Conservation (phyloP, 768 basidiomycete species). For the Lyophyllum semitale region DNA sequence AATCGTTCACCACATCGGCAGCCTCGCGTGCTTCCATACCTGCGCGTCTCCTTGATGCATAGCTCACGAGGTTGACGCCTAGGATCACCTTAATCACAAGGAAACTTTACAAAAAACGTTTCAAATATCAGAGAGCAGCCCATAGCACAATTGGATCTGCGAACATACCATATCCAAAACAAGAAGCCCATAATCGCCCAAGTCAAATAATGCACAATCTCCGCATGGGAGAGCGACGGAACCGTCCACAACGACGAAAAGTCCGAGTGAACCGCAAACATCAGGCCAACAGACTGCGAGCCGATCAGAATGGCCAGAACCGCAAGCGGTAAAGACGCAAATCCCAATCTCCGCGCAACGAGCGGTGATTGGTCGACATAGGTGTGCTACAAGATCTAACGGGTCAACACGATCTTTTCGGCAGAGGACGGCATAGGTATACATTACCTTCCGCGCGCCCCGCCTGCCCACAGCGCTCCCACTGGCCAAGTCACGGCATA, state of each 20-base stretch:
- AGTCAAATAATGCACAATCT: slow-evolving; percentile 55
- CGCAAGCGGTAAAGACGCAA: slow-evolving; percentile 89
- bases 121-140: not conserved
- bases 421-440: not conserved
- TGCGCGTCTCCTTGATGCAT: slow-evolving; percentile 70
- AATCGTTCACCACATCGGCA: slow-evolving; percentile 82
- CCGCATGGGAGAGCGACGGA: slow-evolving; percentile 45
- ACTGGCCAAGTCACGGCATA: slow-evolving; percentile 90
- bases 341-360: slow-evolving; percentile 91
- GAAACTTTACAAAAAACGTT: slow-evolving; percentile 55
- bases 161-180: slow-evolving; percentile 82
- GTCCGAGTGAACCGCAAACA: slow-evolving; percentile 53
- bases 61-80: slow-evolving; percentile 84
- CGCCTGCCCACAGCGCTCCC: slow-evolving; percentile 71
- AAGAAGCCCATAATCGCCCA: slow-evolving; percentile 66
- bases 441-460: slow-evolving; percentile 65
- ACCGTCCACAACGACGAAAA: slow-evolving; percentile 47
- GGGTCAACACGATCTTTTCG: not conserved
- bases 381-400: slow-evolving; percentile 55
- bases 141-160: slow-evolving; percentile 11
- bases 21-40: slow-evolving; percentile 78
- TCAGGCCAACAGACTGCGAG: slow-evolving; percentile 64
- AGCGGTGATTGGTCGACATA: slow-evolving; percentile 96
- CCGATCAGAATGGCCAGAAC: slow-evolving; percentile 79
- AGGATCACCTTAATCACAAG: slow-evolving; percentile 91